Evolutionary conservation across 2,329 filamentous ascomycete species (phyloP), one percentile per base, ranked within the genome.

Genomic region (Penicillium expansum): DNA sequence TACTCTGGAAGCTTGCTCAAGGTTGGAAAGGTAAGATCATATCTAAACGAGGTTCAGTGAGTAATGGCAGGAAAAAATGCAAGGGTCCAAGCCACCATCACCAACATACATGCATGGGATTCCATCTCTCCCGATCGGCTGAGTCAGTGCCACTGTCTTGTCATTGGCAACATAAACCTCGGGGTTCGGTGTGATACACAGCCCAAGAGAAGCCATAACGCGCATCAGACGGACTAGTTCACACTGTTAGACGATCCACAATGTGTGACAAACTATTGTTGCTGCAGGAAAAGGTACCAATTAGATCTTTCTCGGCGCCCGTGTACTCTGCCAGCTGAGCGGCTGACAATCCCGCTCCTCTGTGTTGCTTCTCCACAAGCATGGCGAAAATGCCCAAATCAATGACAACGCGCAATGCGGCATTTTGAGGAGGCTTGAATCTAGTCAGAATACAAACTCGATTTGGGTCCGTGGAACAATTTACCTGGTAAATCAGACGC

Each of bases 401-500:
- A 18, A 74, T 61, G 13, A 69, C 67, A 20, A 66, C 60, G 11
- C 69, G 67, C 29, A 74, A 59, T 0, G 71, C 68, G 6, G 70
- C 69, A 64, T 69, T 71, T 52, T 73, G 71, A 2, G 70, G 65
- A 29, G 71, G 69, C 71, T 73, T 38, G n/a, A 29, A 4, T 10
- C 41, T n/a, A 24, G 39, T 58, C 39, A 57, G 48, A 20, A 18
- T 27, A 20, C 42, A 9, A 41, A 32, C 24, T 14, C 4, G 10
- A 42, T 7, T 41, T 33, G 22, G 4, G 7, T n/a, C 4, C 20
- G 44, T 37, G 30, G 37, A 48, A 35, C n/a, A 5, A 4, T 37
- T n/a, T 64, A 73, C 71, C 63, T 73, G 70, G 55, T 72, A 73
- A 29, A 72, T 70, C 13, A 72, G 38, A 7, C 71, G 67, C 42